These are phyloP conservation scores for Brachypodium distachyon DNA, from an alignment of 202 grass and related monocot species.

Conservation along the genomic window DNA sequence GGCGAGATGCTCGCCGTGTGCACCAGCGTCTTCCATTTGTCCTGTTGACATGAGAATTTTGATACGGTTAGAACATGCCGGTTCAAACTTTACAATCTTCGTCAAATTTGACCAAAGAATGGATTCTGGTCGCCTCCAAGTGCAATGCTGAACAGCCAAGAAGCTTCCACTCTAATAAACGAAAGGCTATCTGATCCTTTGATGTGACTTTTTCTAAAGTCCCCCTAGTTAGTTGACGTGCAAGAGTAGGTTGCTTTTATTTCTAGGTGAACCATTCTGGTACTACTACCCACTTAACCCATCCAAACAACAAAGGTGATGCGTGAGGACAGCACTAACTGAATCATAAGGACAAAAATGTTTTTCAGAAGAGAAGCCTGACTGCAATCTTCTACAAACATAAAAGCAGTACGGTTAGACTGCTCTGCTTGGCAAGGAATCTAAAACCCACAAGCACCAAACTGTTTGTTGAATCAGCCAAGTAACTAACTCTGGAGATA, in stretches of 20 bases:
- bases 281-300: slow-evolving; percentile 25
- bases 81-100: slow-evolving; percentile 29
- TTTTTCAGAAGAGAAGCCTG: slow-evolving; percentile 8
- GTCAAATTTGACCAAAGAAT: slow-evolving; percentile 38
- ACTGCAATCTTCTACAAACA: slow-evolving; percentile 3
- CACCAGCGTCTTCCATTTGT: slow-evolving; percentile 99
- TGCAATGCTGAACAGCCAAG: slow-evolving; percentile 18
- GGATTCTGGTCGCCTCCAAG: slow-evolving; percentile 9
- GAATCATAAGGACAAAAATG: slow-evolving; percentile 15
- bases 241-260: slow-evolving; percentile 34
- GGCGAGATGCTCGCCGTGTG: slow-evolving; percentile 97
- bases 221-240: slow-evolving; percentile 38
- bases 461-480: slow-evolving; percentile 23
- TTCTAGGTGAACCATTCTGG: slow-evolving; percentile 44
- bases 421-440: slow-evolving; percentile 10
- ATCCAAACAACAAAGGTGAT: slow-evolving; percentile 37
- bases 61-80: slow-evolving; percentile 42
- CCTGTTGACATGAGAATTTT: slow-evolving; percentile 64
- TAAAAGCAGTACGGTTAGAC: slow-evolving; percentile 18
- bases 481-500: background rate
- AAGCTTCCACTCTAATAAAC: slow-evolving; percentile 42
- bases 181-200: slow-evolving; percentile 30
- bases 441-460: slow-evolving; percentile 31
- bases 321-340: slow-evolving; percentile 46
- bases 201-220: slow-evolving; percentile 25